These are phyloP conservation scores for Mediolabrus comicus DNA, from an alignment of 108 stramenopile genomes.

Conservation along the genomic window DNA sequence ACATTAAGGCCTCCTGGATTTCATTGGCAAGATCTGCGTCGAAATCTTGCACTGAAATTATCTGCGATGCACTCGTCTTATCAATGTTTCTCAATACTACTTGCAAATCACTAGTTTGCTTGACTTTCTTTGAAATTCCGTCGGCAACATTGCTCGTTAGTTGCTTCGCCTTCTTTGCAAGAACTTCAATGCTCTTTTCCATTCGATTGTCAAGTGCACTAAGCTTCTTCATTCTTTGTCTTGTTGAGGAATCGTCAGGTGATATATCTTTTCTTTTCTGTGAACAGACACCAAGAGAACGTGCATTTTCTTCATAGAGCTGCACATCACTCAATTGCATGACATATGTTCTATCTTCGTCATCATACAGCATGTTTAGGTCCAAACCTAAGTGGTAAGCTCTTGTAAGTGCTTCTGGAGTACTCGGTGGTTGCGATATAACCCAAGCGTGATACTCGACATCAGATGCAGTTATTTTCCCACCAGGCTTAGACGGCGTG, in stretches of 20 bases:
- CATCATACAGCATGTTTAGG: conserved; percentile 29
- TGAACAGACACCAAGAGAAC: conserved; percentile 20
- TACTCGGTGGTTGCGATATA: conserved; percentile 40
- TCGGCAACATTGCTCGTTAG: conserved; percentile 14
- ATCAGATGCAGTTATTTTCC: conserved; percentile 35
- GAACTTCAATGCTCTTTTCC: conserved; percentile 34
- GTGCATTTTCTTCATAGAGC: conserved; percentile 22
- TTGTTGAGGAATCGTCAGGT: background rate
- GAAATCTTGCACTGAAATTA: conserved; percentile 35
- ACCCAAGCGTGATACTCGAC: conserved; percentile 44
- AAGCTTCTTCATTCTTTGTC: conserved; percentile 12
- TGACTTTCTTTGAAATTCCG: conserved; percentile 15
- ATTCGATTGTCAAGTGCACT: conserved; percentile 29
- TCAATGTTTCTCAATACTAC: background rate
- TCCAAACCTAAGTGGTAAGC: conserved; percentile 36
- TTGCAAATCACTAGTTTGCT: background rate
- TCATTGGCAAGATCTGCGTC: conserved; percentile 31
- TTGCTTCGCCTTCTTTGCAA: conserved; percentile 23
- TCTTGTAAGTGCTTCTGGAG: conserved; percentile 29
- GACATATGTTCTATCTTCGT: conserved; percentile 23
- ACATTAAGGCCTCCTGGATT: conserved; percentile 33
- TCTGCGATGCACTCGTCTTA: background rate
- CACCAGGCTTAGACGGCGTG: background rate
- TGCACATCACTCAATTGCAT: conserved; percentile 29
- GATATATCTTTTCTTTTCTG: background rate